Evolutionary conservation across 1,139 yeast genomes (phyloP).

Genomic region (Taiozyma onychis): DNA sequence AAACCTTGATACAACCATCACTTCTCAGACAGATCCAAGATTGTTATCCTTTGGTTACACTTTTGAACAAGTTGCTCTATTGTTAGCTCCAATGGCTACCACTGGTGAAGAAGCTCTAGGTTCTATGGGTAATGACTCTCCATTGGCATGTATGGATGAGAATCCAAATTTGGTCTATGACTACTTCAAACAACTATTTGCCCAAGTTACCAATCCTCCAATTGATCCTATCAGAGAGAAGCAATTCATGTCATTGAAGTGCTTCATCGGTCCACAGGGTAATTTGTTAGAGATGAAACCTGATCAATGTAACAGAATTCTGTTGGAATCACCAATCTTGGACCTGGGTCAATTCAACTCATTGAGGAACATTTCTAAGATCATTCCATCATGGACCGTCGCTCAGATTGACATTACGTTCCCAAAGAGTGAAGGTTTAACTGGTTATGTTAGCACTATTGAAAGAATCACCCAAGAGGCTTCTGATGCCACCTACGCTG

Average conservation of each 20-base stretch:
- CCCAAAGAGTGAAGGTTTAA: conserved; percentile 71
- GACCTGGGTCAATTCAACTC: conserved; percentile 71
- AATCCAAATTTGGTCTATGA: conserved; percentile 90
- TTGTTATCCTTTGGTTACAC: conserved; percentile 88
- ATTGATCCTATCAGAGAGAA: conserved; percentile 97
- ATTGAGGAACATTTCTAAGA: conserved; percentile 60
- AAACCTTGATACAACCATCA: conserved; percentile 19
- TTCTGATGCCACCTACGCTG: conserved; percentile 73
- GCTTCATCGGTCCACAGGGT: conserved; percentile 97
- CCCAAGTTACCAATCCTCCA: conserved; percentile 98
- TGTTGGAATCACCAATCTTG: conserved; percentile 78
- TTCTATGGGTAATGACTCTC: conserved; percentile 97
- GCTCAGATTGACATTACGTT: conserved; percentile 87
- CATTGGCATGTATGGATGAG: conserved; percentile 92
- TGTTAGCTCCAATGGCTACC: conserved; percentile 90
- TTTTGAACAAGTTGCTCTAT: conserved; percentile 77
- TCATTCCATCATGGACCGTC: conserved; percentile 84
- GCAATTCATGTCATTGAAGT: conserved; percentile 94
- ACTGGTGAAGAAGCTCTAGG: conserved; percentile 94
- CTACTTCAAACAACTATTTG: conserved; percentile 93
- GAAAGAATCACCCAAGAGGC: conserved; percentile 89
- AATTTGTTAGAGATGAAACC: conserved; percentile 90
- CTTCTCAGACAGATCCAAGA: conserved; percentile 68
- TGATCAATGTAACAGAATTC: conserved; percentile 82
- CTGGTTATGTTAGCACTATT: conserved; percentile 79